Conservation (phyloP, 148 eudicot species). For the Tetragonia tetragonoides region DNA sequence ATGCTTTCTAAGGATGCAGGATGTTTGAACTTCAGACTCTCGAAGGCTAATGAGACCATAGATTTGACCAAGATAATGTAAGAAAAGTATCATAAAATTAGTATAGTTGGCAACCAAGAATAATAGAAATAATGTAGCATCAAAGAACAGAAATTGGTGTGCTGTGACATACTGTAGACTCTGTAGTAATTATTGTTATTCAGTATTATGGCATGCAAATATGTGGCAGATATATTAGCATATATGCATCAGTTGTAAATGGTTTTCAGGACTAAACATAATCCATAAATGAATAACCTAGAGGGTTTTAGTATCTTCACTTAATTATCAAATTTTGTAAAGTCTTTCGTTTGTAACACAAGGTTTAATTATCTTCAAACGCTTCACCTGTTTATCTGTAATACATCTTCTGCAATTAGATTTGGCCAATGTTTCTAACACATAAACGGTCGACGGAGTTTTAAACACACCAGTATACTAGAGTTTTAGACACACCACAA, state of each 20-base stretch:
- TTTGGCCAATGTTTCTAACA: too few species aligned
- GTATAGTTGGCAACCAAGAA: background rate
- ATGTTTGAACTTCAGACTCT: slow-evolving; percentile 8
- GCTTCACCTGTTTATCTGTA: too few species aligned
- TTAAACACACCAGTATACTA: too few species aligned
- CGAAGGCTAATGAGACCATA: background rate
- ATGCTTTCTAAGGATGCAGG: slow-evolving; percentile 22
- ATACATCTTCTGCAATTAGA: too few species aligned
- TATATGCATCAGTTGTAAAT: background rate
- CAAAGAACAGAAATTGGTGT: too few species aligned
- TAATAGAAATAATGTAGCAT: too few species aligned
- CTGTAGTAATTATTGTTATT: too few species aligned
- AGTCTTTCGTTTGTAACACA: too few species aligned
- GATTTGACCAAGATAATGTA: slow-evolving; percentile 2
- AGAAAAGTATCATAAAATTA: background rate
- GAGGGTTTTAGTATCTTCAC: background rate
- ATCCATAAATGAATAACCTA: background rate
- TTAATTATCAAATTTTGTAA: background rate
- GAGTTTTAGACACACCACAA: too few species aligned
- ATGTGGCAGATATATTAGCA: background rate
- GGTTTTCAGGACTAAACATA: background rate
- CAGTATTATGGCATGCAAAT: background rate
- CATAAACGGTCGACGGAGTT: too few species aligned
- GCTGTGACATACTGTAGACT: too few species aligned
- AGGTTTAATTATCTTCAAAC: too few species aligned